Base-by-base conservation (phyloP, 2,329 filamentous ascomycete genomes). In the Curvularia sp. region DNA sequence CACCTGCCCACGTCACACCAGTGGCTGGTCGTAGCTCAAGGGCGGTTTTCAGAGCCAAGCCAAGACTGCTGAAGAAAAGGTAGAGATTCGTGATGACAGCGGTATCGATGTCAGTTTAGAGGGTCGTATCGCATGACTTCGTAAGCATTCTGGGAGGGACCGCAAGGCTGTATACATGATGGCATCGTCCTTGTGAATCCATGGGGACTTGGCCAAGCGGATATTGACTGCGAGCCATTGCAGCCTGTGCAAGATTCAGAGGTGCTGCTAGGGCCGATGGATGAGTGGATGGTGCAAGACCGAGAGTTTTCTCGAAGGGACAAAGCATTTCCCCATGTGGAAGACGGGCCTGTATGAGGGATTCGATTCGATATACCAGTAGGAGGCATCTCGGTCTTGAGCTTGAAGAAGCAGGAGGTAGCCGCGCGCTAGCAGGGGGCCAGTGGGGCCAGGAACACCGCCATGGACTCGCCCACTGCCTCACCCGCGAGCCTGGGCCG, bases 301-400 rank as follows among this genome's bases (percentile, higher is more conserved):
- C 68, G 53, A 64, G 49, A 50, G 59, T 64, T 15, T 43, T 68
- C 15, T 70, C 15, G 44, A 66, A 51, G 61, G 62, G 20, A 61
- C 60, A 53, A 70, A 63, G 20, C 67, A 68, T 60, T 66, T 61
- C 15, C 67, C 62, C 9, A 66, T 68, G 33, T 70, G 66, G 66
- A 66, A 67, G 18, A 53, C 63, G 26, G 4, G 15, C 13, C 12
- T 13, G 13, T 12, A n/a, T 12, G 65, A 68, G 49, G 64, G 68
- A 31, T 69, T 65, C 53, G 28, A 47, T 15, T 12, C 8, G 10
- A 31, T 31, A 28, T 28, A 28, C 9, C 18, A 18, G 43, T 22
- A 30, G 33, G 13, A 18, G 35, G n/a, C 1, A 5, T 26, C 12
- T 26, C 13, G 6, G 8, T 9, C 22, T 22, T 22, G 22, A 43